phyloP scores from a whole-genome alignment of 1,284 basidiomycete species.

The Moesziomyces antarcticus region DNA sequence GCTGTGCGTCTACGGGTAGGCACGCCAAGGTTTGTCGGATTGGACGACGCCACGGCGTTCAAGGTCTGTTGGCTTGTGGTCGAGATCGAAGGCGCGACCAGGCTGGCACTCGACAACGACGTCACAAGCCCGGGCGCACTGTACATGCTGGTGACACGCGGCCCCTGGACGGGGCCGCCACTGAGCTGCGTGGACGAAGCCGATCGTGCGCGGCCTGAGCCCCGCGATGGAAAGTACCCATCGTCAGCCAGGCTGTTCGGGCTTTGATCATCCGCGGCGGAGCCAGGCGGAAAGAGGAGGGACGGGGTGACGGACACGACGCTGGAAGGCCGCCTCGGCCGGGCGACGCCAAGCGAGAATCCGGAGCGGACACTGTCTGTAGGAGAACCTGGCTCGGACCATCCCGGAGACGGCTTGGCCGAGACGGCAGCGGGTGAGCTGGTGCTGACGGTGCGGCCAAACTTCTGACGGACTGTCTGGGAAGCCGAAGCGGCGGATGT shows the following conservation, averaged over 20 bases:
- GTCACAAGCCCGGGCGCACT: slow-evolving; percentile 15
- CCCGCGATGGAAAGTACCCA: slow-evolving; percentile 5
- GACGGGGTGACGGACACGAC: slow-evolving; percentile 38
- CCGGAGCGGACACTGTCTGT: slow-evolving; percentile 20
- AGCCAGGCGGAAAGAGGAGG: slow-evolving; percentile 21
- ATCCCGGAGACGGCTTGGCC: neutral
- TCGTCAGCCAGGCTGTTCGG: neutral
- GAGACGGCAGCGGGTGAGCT: slow-evolving; percentile 3
- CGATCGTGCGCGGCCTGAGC: slow-evolving; percentile 1
- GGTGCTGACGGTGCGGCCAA: slow-evolving; percentile 18
- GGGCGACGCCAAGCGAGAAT: slow-evolving; percentile 10
- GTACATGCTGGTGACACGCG: slow-evolving; percentile 28
- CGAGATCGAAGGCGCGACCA: slow-evolving; percentile 11
- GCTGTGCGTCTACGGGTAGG: slow-evolving; percentile 17
- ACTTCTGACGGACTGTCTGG: slow-evolving; percentile 13
- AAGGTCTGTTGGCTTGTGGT: slow-evolving; percentile 20
- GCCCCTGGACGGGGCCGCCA: neutral
- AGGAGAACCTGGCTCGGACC: slow-evolving; percentile 17
- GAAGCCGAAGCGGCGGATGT: slow-evolving; percentile 1
- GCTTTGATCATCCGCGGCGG: neutral
- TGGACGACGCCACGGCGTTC: slow-evolving; percentile 7
- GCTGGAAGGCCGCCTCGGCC: slow-evolving; percentile 36
- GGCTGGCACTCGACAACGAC: slow-evolving; percentile 9
- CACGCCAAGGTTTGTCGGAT: neutral
- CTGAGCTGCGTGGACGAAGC: slow-evolving; percentile 8